Base-by-base conservation (phyloP, 106 monocot genomes). In the Platanthera guangdongensis region DNA sequence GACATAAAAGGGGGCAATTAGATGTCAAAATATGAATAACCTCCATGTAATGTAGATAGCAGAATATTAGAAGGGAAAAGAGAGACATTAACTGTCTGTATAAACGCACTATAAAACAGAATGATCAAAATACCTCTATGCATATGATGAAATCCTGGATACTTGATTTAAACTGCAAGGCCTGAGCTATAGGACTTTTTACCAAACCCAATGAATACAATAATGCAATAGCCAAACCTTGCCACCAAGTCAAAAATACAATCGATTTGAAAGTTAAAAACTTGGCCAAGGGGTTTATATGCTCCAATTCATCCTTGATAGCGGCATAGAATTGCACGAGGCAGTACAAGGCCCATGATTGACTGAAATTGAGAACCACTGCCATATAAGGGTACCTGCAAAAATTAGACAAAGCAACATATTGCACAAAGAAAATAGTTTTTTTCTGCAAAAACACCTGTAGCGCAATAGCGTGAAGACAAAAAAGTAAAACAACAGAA, bases 171-270 rank as follows among this genome's bases (percentile, higher is more conserved):
- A 92, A 88, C 68, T 90, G 87, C 48, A 95, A 81, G 52, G 77
- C 87, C 76, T 95, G 87, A 50, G 88, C 95, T 68, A 95, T 86
- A 64, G 95, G 85, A 71, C 95, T 90, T 78, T 87, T 90, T 60
- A 95, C 84, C 72, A 92, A 81, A 74, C 92, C 95, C 68, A 95
- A 70, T 10, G 85, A 48, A 81, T 78, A 88, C 78, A 95, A 65
- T 75, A 95, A 68, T 64, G 92, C 95, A 84, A 95, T 95, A 47
- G 83, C 83, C 74, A 95, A 90, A 55, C 95, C 95, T 78, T 95
- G 95, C 95, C 95, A 95, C 95, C 95, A 95, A 46, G 95, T 95
- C 75, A 95, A 67, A 74, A 95, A 95, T 18, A 95, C 95, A 67
- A 95, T 92, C 1, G 95, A 95, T 57, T 95, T 95, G 82, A 95